Base-by-base conservation (phyloP, 2,329 filamentous ascomycete genomes). In the Stagonosporopsis vannaccii region DNA sequence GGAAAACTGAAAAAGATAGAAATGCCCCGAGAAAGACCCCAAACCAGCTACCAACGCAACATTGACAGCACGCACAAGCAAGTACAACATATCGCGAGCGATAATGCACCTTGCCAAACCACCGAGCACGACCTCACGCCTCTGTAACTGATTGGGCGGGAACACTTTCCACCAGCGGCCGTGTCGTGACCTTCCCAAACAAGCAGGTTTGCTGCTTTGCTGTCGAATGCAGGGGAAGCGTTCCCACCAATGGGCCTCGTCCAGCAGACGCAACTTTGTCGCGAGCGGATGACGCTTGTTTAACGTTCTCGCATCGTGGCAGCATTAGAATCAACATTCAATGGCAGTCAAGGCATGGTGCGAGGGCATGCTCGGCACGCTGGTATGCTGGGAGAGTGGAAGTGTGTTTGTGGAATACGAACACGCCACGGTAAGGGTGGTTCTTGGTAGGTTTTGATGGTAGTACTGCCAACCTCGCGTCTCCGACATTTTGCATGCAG, bases 201-300 rank as follows among this genome's bases (percentile, higher is more conserved):
- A 51, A 56, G 53, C 37, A 56, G 37, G 47, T 56, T 51, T 56
- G 53, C 53, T 56, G 53, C 37, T 47, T 39, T 42, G 43, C 53
- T 45, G 32, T 56, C 43, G 53, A 56, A 51, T 30, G 33, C 43
- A 42, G 23, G 42, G 37, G n/a, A 35, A 32, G 32, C 42, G 47
- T 47, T 56, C 53, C 53, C 53, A 56, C 53, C 53, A 56, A 56
- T 56, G 50, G 36, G 33, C 36, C 20, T 35, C 40, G 39, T 45
- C 15, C 42, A 22, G 26, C 17, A 19, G n/a, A 32, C n/a, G 13
- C 30, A 32, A n/a, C 30, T 32, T 13, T 25, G 15, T 28, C 22
- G 15, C 11, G 23, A 13, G 9, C 36, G 20, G 13, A 15, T 12
- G 5, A 9, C 23, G 39, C 22, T 17, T 26, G 20, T 23, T 41